Percentiles rank a stretch among this genome's conserved stretches.
phyloP scores from a whole-genome alignment of 768 basidiomycete species.

The Cystofilobasidium capitatum region DNA sequence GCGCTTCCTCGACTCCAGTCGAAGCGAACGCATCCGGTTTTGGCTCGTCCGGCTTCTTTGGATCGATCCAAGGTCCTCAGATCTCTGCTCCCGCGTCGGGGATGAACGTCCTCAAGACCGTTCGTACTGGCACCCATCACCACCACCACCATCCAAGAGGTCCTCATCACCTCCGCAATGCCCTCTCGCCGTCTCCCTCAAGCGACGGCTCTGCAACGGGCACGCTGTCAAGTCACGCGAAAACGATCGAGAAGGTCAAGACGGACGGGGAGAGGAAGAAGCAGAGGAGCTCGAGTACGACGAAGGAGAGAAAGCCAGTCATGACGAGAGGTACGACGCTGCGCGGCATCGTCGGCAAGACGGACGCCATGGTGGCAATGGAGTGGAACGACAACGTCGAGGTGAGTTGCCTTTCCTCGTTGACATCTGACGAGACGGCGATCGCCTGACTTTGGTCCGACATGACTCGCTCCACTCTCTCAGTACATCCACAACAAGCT shows the following conservation, averaged over 20 bases:
- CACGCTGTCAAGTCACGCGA: neutral
- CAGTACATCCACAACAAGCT: conserved; percentile 4
- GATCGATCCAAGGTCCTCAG: neutral
- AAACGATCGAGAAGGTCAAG: neutral
- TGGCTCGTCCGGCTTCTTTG: neutral
- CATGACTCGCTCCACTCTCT: neutral
- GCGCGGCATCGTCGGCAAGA: conserved; percentile 2
- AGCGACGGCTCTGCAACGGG: neutral
- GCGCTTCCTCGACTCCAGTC: neutral
- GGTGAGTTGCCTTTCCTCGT: neutral
- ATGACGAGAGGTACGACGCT: conserved; percentile 25
- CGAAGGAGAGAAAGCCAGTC: conserved; percentile 5
- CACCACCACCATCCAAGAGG: conserved; percentile 1
- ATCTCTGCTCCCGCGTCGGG: conserved; percentile 3
- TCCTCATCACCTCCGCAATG: neutral
- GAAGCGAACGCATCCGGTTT: conserved; percentile 1
- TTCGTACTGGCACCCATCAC: conserved; percentile 10
- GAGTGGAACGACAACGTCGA: conserved; percentile 24
- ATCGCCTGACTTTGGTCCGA: neutral
- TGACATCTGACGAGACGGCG: too few relatives aligned
- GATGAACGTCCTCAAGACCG: conserved; percentile 10
- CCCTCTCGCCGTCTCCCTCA: neutral
- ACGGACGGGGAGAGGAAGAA: neutral
- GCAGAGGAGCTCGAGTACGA: neutral
- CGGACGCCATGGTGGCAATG: conserved; percentile 18